Base-by-base conservation (phyloP, 164 flowering plant genomes). In the Vitis vinifera region DNA sequence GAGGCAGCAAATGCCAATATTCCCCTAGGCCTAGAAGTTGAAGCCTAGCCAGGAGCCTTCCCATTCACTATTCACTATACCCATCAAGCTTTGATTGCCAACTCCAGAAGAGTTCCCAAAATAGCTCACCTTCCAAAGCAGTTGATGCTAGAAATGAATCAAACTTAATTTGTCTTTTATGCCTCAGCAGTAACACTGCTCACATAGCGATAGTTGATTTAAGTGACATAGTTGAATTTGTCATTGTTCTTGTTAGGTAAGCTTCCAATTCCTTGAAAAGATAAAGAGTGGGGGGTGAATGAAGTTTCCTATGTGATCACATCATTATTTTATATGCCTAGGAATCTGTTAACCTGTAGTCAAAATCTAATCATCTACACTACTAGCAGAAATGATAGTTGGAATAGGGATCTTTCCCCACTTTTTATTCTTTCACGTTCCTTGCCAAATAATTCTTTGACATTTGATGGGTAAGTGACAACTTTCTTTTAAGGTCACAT, bases 391-490 rank as follows among this genome's bases (percentile, higher is more conserved):
- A 55, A 55, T 55, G 17, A 55, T 55, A 16, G 58, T 55, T 14
- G 14, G 14, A 17, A 51, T 13, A 5, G 47, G 47, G 13, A 51
- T 23, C 55, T 63, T 49, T 19, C 55, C 67, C 53, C 19, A 27
- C 57, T 47, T 66, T 53, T 55, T 65, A 7, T 3, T 49, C 55
- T 19, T 16, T 62, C 50, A 11, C 55, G 48, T 67, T 73, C 57
- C 71, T 73, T 68, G 10, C 57, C 10, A 73, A 73, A 55, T 62
- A 73, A 73, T 73, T 56, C 71, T 52, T 67, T 62, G 76, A 68
- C 70, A 29, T 47, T 66, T 66, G 75, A 66, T 66, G 52, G 70
- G 44, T 17, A 60, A 55, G 70, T 72, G 63, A 65, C 30, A 71
- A 71, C 74, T 15, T 56, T 65, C 48, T 65, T 31, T 48, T 51